Conservation (phyloP, 2,329 filamentous ascomycete genomes). For the Aspergillus neotritici region DNA sequence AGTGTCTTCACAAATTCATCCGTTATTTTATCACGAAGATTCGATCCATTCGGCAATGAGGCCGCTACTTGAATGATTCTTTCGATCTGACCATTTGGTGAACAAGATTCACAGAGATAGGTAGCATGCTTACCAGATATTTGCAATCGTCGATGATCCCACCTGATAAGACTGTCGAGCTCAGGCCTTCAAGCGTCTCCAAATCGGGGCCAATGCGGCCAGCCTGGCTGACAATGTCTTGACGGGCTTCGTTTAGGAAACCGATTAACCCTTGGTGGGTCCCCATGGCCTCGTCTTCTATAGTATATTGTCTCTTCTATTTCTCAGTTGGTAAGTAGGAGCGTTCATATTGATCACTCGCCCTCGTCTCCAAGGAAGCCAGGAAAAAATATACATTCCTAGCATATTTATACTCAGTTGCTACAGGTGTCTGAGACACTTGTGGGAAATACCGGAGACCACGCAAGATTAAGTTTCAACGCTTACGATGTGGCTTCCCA, state of each 20-base stretch:
- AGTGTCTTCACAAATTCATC: constrained; percentile 3
- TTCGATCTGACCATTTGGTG: not conserved
- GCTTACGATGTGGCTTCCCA: no score
- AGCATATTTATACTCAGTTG: no score
- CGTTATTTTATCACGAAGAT: constrained; percentile 1
- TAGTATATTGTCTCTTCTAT: no score
- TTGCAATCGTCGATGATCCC: constrained; percentile 10
- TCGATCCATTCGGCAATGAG: constrained; percentile 7
- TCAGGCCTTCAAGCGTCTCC: constrained; percentile 2
- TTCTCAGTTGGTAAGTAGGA: no score
- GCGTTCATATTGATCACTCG: no score
- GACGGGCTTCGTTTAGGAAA: constrained; percentile 1
- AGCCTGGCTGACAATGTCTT: constrained; percentile 10
- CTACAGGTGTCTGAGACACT: no score
- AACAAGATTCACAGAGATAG: no score
- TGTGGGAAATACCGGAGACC: no score
- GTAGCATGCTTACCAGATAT: constrained; percentile 5
- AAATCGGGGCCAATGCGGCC: constrained; percentile 6
- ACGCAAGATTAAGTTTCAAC: no score
- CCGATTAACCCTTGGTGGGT: constrained; percentile 31
- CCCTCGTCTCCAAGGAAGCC: no score
- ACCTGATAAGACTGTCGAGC: constrained; percentile 1
- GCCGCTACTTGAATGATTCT: constrained; percentile 6
- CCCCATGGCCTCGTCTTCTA: no score
- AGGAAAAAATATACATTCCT: no score